Evolutionary conservation across 148 eudicot genomes (phyloP), one percentile per base, ranked within the genome.

Genomic region (Polygonum maritimum): DNA sequence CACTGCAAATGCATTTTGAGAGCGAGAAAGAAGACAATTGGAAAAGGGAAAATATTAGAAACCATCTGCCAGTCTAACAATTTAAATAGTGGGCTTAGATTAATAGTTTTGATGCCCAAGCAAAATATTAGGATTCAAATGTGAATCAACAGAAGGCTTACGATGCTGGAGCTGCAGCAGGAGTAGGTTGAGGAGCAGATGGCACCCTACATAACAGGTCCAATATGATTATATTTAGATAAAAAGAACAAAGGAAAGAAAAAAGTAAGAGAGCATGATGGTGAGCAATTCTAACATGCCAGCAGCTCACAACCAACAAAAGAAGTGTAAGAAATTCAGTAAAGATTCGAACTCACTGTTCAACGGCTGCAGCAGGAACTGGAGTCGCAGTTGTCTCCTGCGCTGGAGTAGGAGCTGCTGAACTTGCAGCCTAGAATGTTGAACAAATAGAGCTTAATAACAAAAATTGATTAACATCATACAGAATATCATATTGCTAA

Each of bases 371-470:
- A 14, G 80, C 75, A 71, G 85, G 72, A 21, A 79, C 74, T 31
- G 83, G 89, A 74, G 87, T 75, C 78, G 45, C 89, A 75, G 89
- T 55, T 57, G 82, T 80, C 13, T 83, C 62, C 41, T 82, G 49
- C 21, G 82, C 71, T 76, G 83, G 57, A 52, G 71, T 67, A 35
- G 38, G 69, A 33, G 69, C 31, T 33, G 93, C 76, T 73, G 87
- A 55, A 52, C 73, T 76, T 60, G 80, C 87, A 78, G 81, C 82
- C 91, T 85, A 58, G 81, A 45, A 67, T 67, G 41, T 6, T 36
- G 5, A 67, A 14, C 15, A 36, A 35, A 15, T 1, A 3, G 31
- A 26, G 41, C 19, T 67, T 67, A 67, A 67, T 67, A 38, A 60
- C 5, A 15, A 67, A 14, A 35, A 15, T 7, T 3, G 14, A 67